These are phyloP conservation scores for Aureobasidium sp. DNA, from an alignment of 2,329 filamentous ascomycete genomes.

Conservation along the genomic window DNA sequence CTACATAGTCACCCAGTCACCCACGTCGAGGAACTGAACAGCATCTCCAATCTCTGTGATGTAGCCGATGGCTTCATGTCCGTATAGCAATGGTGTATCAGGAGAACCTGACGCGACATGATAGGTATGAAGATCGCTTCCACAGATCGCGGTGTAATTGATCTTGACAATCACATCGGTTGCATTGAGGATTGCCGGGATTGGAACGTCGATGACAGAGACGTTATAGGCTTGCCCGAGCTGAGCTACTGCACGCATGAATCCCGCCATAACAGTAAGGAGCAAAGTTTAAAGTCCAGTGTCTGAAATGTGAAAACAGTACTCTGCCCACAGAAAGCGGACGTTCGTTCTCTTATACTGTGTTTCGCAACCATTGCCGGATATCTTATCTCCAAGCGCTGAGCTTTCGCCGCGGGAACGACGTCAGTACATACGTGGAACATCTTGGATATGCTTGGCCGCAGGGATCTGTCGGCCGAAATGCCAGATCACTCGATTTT, in stretches of 20 bases:
- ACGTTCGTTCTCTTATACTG: too few relatives aligned
- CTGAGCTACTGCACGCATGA: background rate
- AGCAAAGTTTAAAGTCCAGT: too few relatives aligned
- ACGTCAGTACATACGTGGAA: too few relatives aligned
- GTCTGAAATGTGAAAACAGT: too few relatives aligned
- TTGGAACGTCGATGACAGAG: background rate
- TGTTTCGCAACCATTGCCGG: too few relatives aligned
- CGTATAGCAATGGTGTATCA: background rate
- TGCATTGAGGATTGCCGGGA: slow-evolving; percentile 13
- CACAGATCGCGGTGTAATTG: slow-evolving; percentile 32
- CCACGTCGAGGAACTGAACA: slow-evolving; percentile 9
- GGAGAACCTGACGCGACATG: slow-evolving; percentile 18
- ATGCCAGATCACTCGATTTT: too few relatives aligned
- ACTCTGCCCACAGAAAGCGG: too few relatives aligned
- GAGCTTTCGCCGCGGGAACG: too few relatives aligned
- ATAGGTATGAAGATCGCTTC: slow-evolving; percentile 32
- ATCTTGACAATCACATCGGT: slow-evolving; percentile 34
- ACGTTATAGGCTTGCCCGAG: background rate
- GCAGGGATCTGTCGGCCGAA: too few relatives aligned
- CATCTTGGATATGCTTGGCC: background rate
- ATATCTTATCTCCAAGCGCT: too few relatives aligned
- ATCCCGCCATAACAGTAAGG: background rate
- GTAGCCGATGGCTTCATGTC: slow-evolving; percentile 17
- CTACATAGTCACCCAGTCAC: slow-evolving; percentile 17
- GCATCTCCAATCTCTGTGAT: slow-evolving; percentile 10